Evolutionary conservation across 139 green algal species (phyloP), one percentile per base, ranked within the genome.

Genomic region (Tetratostichococcus sp.): DNA sequence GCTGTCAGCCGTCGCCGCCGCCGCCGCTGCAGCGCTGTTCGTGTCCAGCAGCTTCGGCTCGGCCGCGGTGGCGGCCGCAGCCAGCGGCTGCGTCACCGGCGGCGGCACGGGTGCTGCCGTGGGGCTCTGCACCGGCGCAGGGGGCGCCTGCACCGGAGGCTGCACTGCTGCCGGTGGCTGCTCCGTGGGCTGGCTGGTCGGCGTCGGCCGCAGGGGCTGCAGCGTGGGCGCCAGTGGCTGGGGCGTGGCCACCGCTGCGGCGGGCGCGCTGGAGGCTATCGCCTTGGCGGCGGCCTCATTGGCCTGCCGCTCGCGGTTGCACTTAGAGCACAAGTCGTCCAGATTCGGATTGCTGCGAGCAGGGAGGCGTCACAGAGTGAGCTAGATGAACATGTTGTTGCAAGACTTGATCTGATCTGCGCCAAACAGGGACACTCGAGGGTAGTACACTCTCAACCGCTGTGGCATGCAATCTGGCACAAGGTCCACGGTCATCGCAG

Each of bases 281-380:
- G 34, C 35, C 31, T 78, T 62, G 50, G 50, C 50, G 14, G 50
- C 19, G 14, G 50, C 67, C 35, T 82, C 35, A 57, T 72, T 35
- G 8, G 35, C 28, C 58, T 78, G 67, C 31, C 71, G 71, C 28
- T 92, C 86, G 3, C 87, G 78, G 43, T 83, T 88, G 79, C 89
- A 94, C 66, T 94, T 94, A 50, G 74, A 86, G 80, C 89, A 94
- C 57, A 91, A 23, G 22, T 71, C 43, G 58, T 16, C 78, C 59
- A 43, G 79, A 8, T 76, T 43, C 26, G 75, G 75, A 70, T 87
- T 84, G 35, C 78, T 84, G 71, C 73, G 71, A 26, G n/a, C 8
- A 4, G 2, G 14, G 35, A 66, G 11, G 67, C 58, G 58, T 25
- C 67, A 74, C 1, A n/a, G n/a, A n/a, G n/a, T n/a, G n/a, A n/a